Percentiles rank a stretch among this genome's conserved stretches.
Conservation (phyloP, 768 basidiomycete species). For the Hebeloma cylindrosporum region DNA sequence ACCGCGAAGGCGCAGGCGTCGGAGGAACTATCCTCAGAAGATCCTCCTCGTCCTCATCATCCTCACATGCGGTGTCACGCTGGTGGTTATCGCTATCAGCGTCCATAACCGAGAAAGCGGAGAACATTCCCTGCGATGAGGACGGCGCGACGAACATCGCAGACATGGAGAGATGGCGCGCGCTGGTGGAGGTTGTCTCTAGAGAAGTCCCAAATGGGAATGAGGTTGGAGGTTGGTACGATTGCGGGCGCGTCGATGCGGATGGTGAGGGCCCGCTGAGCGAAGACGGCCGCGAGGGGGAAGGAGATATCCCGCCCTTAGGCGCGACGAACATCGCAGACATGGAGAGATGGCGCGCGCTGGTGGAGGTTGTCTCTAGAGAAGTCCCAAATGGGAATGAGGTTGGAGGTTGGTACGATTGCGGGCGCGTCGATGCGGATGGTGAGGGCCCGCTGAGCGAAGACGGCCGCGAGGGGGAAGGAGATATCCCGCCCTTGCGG, state of each 20-base stretch:
- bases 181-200: constrained; percentile 14
- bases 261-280: constrained; percentile 24
- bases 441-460: constrained; percentile 29
- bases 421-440: not conserved
- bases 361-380: constrained; percentile 15
- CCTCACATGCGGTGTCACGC: too few relatives aligned
- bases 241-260: not conserved
- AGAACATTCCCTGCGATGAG: constrained; percentile 8
- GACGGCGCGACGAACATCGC: constrained; percentile 12
- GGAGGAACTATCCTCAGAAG: constrained; percentile 9
- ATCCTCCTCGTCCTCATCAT: constrained; percentile 12
- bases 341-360: constrained; percentile 23
- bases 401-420: not conserved
- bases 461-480: constrained; percentile 35
- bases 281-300: constrained; percentile 38
- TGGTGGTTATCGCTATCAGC: constrained; percentile 10
- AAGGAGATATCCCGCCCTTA: constrained; percentile 31
- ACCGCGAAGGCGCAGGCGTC: constrained; percentile 12
- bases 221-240: not conserved
- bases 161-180: constrained; percentile 24
- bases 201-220: constrained; percentile 18
- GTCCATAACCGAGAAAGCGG: constrained; percentile 22
- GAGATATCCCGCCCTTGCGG: constrained; percentile 38
- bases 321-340: constrained; percentile 41
- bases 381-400: constrained; percentile 16